These are phyloP conservation scores for Lipomyces chichibuensis DNA, from an alignment of 805 yeast species.

Conservation along the genomic window DNA sequence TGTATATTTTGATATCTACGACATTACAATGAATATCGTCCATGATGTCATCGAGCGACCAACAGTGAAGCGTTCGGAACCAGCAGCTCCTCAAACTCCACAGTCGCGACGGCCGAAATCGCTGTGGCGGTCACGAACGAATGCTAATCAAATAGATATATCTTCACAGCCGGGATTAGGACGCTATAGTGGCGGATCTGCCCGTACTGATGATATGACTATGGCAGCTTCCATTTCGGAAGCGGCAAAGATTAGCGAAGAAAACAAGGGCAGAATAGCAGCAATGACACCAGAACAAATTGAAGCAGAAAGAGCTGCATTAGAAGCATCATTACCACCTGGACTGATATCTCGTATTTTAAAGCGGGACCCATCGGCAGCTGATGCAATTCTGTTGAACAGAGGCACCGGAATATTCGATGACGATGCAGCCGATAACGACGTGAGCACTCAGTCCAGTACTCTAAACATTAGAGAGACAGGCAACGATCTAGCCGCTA, in stretches of 20 bases:
- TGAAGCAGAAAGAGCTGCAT: constrained; percentile 27
- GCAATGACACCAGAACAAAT: constrained; percentile 33
- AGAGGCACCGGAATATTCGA: neutral
- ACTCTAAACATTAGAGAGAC: neutral
- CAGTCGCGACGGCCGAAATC: constrained; percentile 7
- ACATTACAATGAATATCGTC: constrained; percentile 21
- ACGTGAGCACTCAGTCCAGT: neutral
- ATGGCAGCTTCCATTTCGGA: constrained; percentile 9
- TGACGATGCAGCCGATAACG: neutral
- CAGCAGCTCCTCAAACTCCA: neutral
- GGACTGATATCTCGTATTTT: constrained; percentile 25
- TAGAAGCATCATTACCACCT: constrained; percentile 28
- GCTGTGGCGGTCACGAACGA: constrained; percentile 20
- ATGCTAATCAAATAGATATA: neutral
- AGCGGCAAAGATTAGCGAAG: constrained; percentile 29
- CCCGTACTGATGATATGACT: neutral
- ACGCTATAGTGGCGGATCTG: neutral
- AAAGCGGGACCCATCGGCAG: constrained; percentile 21
- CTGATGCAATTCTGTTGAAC: constrained; percentile 15
- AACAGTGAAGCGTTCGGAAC: constrained; percentile 7
- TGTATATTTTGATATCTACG: neutral
- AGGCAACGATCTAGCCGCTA: neutral
- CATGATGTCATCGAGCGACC: constrained; percentile 29
- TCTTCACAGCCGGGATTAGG: neutral
- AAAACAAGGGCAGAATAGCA: constrained; percentile 30